These are phyloP conservation scores for Diutina sp. DNA, from an alignment of 1,139 yeast species.

Conservation along the genomic window DNA sequence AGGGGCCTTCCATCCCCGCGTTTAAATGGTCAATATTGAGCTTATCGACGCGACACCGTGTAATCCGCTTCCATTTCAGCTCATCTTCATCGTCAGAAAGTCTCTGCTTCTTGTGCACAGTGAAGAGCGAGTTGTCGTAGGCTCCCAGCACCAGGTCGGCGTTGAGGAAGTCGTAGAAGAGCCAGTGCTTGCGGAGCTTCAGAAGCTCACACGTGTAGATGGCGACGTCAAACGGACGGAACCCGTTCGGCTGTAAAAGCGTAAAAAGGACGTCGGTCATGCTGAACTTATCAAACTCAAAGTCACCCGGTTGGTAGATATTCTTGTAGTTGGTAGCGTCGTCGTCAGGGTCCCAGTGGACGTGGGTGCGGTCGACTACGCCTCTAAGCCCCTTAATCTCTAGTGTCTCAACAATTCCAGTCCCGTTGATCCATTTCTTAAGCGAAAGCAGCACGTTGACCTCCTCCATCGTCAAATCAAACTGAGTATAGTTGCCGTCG, in stretches of 20 bases:
- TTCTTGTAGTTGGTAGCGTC: constrained; percentile 76
- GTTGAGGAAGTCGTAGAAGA: constrained; percentile 73
- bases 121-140: constrained; percentile 85
- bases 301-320: constrained; percentile 73
- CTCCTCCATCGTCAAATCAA: constrained; percentile 80
- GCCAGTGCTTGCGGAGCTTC: constrained; percentile 79
- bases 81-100: constrained; percentile 25
- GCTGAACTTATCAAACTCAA: constrained; percentile 72
- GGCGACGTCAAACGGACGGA: constrained; percentile 77
- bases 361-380: constrained; percentile 81
- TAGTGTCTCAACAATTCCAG: constrained; percentile 74
- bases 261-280: constrained; percentile 81
- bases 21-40: constrained; percentile 81
- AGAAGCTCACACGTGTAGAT: constrained; percentile 77
- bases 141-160: constrained; percentile 84
- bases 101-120: constrained; percentile 70
- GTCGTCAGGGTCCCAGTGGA: constrained; percentile 69
- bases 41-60: constrained; percentile 74
- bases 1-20: constrained; percentile 83
- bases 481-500: constrained; percentile 93
- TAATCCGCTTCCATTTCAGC: constrained; percentile 47
- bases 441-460: constrained; percentile 72
- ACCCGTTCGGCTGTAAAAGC: constrained; percentile 65
- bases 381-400: constrained; percentile 83
- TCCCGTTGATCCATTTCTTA: constrained; percentile 80